These are phyloP conservation scores for Colletotrichum graminicola DNA, from an alignment of 2,329 filamentous ascomycete genomes.

Conservation along the genomic window DNA sequence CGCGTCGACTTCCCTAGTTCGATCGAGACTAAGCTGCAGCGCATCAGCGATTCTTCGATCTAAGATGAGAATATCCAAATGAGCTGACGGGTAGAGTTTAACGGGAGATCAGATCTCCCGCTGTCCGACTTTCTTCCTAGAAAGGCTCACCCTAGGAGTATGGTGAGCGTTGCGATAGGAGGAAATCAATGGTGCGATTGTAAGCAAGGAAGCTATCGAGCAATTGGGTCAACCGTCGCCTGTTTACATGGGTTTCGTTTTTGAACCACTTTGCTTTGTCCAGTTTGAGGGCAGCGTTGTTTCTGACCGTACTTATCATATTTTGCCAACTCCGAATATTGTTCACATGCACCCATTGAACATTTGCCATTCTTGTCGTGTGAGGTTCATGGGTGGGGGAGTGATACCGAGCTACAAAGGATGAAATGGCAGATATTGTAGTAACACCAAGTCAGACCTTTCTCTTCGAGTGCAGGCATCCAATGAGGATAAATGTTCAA, in stretches of 20 bases:
- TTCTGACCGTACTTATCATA: background rate
- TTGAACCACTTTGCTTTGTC: background rate
- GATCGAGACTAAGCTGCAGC: constrained; percentile 51
- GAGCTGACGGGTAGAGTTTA: constrained; percentile 50
- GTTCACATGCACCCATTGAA: background rate
- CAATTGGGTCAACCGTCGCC: background rate
- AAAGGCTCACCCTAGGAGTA: background rate
- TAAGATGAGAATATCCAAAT: constrained; percentile 46
- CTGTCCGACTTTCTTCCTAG: background rate
- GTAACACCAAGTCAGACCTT: background rate
- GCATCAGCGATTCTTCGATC: constrained; percentile 43
- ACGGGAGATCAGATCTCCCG: constrained; percentile 47
- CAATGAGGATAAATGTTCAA: background rate
- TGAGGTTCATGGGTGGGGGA: background rate
- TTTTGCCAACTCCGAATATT: background rate
- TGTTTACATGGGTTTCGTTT: background rate
- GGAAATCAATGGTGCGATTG: too few species aligned
- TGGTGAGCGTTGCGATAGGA: too few species aligned
- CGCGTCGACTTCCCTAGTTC: constrained; percentile 44
- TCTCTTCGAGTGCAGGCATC: background rate
- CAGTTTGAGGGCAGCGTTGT: background rate
- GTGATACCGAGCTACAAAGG: background rate
- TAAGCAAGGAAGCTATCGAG: background rate
- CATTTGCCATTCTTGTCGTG: background rate
- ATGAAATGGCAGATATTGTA: background rate